Percentiles rank a stretch among this genome's conserved stretches.
phyloP scores from a whole-genome alignment of 73 alveolate genomes.

The Stentor coeruleus region DNA sequence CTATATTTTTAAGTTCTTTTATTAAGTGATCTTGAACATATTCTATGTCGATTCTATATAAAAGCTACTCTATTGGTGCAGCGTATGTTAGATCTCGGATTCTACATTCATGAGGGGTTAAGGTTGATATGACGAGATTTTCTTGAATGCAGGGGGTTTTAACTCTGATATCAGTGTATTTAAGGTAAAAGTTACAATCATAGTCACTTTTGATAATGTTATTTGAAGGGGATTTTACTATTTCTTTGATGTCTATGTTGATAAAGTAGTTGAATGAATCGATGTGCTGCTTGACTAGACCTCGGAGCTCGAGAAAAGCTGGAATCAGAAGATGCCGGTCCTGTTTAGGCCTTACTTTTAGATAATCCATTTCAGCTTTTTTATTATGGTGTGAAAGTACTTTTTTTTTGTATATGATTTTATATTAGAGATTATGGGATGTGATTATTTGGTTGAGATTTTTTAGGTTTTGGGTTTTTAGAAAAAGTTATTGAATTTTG shows the following conservation, averaged over 20 bases:
- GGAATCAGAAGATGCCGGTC: slow-evolving; percentile 19
- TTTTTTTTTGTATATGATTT: too few relatives aligned
- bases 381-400: too few relatives aligned
- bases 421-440: too few relatives aligned
- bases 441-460: too few relatives aligned
- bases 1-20: slow-evolving; percentile 49
- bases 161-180: slow-evolving; percentile 75
- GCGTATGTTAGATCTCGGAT: slow-evolving; percentile 89
- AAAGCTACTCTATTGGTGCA: slow-evolving; percentile 72
- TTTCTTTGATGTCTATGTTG: slow-evolving; percentile 81
- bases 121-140: slow-evolving; percentile 44
- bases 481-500: too few relatives aligned
- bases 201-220: slow-evolving; percentile 54
- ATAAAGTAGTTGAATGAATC: slow-evolving; percentile 93
- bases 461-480: too few relatives aligned
- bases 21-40: slow-evolving; percentile 63
- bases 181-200: slow-evolving; percentile 75
- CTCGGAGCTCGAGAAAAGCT: slow-evolving; percentile 86
- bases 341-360: neutral
- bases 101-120: slow-evolving; percentile 94
- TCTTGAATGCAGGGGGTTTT: slow-evolving; percentile 80
- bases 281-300: slow-evolving; percentile 93
- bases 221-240: slow-evolving; percentile 81
- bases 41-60: slow-evolving; percentile 73
- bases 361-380: neutral